Percentiles rank a stretch among this genome's conserved stretches.
phyloP scores from a whole-genome alignment of 345 rosid species.

The Syzygium aromaticum region DNA sequence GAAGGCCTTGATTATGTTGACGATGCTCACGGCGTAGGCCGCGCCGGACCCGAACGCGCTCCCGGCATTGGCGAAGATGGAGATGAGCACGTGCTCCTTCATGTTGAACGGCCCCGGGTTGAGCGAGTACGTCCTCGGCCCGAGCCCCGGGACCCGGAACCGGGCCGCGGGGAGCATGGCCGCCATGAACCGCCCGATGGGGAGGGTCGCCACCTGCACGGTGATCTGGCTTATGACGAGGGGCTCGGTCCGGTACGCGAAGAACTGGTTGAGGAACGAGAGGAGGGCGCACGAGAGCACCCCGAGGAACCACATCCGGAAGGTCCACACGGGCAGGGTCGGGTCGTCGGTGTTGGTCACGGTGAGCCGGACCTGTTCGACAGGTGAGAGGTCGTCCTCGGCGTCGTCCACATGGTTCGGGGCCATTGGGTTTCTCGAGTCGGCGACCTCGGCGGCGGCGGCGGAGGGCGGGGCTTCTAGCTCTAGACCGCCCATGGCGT shows the following conservation, averaged over 20 bases:
- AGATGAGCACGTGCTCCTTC: slow-evolving; percentile 10
- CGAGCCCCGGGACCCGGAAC: background rate
- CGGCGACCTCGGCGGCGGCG: slow-evolving; percentile 7
- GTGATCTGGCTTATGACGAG: slow-evolving; percentile 9
- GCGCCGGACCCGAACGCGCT: slow-evolving; percentile 6
- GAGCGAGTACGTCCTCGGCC: slow-evolving; percentile 1
- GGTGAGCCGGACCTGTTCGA: slow-evolving; percentile 74
- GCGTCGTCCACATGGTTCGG: background rate
- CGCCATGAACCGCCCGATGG: slow-evolving; percentile 10
- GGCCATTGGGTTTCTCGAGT: background rate
- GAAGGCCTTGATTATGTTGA: slow-evolving; percentile 8
- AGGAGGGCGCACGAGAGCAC: slow-evolving; percentile 11
- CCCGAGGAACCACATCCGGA: slow-evolving; percentile 19
- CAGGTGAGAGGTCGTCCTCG: slow-evolving; percentile 49
- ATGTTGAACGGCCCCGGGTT: slow-evolving; percentile 10
- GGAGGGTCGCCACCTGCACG: slow-evolving; percentile 1
- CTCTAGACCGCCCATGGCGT: slow-evolving; percentile 13
- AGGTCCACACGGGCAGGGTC: slow-evolving; percentile 72
- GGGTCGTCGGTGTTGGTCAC: slow-evolving; percentile 77
- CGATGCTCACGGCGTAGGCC: background rate
- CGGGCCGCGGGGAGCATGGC: background rate
- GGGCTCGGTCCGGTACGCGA: slow-evolving; percentile 11
- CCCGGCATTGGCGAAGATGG: slow-evolving; percentile 11
- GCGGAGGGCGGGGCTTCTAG: slow-evolving; percentile 2
- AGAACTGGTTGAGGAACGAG: slow-evolving; percentile 18